Base-by-base conservation (phyloP, 1,284 basidiomycete species). In the Coriolopsis trogii region DNA sequence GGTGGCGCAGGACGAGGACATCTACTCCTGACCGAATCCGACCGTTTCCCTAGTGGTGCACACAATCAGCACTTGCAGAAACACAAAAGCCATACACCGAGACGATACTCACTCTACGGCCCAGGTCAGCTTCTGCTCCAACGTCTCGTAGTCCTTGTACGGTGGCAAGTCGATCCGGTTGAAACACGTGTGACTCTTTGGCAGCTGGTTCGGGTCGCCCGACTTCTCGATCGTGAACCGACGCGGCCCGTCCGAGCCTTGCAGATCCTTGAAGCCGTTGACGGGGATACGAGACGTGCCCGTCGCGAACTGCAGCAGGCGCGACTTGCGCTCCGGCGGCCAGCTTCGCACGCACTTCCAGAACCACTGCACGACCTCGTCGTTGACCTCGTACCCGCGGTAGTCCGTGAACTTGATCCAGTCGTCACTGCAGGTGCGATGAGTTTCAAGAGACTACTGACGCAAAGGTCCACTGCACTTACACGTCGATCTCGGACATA, bases 311-410 rank as follows among this genome's bases (percentile, higher is more conserved):
- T 99, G 96, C 43, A 97, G 73, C 52, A 98, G 74, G 8, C 96
- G 88, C 41, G 91, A 92, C 75, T 98, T 98, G 70, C 94, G 87
- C 74, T 99, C 97, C 0, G 94, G 81, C 6, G 96, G 95, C 96
- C 96, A 99, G 46, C 88, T 87, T 49, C 91, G 87, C 51, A 99
- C 92, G 65, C 93, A 95, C 76, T 98, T 90, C 97, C 97, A 99
- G 84, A 99, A 99, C 97, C 97, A 99, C 70, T 98, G 93, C 59
- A 99, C 93, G 54, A 99, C 96, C 70, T 95, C 89, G 70, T 96
- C 93, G 24, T 84, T 89, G 73, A 89, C 89, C 68, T 89, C 87
- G 66, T 91, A 91, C 9, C 85, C 88, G 58, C 88, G 84, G 66
- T 91, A 93, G 67, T 92, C 90, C 18, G 89, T 92, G 70, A 89